Evolutionary conservation across 2,329 filamentous ascomycete genomes (phyloP).

Genomic region (Colletotrichum somersetense): DNA sequence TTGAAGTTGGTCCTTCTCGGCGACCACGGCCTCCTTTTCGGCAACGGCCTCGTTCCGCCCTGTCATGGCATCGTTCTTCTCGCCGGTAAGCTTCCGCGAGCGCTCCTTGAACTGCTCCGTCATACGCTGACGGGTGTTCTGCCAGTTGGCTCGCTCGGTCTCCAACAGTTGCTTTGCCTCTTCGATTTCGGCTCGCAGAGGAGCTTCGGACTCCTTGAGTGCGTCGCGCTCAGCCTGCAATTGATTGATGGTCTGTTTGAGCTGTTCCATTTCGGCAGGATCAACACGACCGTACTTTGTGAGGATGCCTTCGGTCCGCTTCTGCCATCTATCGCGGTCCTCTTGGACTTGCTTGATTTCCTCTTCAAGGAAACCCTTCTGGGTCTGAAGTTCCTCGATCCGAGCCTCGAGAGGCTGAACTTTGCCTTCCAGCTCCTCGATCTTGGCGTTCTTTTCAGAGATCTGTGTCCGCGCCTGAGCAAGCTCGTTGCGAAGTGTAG

Average conservation of each 20-base stretch:
- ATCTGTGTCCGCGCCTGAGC: conserved; percentile 83
- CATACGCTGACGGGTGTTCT: conserved; percentile 64
- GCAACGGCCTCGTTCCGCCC: conserved; percentile 66
- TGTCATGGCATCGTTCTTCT: conserved; percentile 65
- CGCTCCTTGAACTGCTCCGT: conserved; percentile 74
- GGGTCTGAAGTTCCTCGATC: conserved; percentile 85
- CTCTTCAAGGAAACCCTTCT: conserved; percentile 84
- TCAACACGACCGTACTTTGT: conserved; percentile 97
- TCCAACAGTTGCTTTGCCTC: conserved; percentile 66
- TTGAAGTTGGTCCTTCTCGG: conserved; percentile 69
- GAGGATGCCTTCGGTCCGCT: conserved; percentile 94
- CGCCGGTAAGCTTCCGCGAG: conserved; percentile 65
- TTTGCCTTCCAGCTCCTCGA: conserved; percentile 79
- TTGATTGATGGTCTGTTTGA: conserved; percentile 81
- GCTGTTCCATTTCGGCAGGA: conserved; percentile 88
- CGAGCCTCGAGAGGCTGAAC: conserved; percentile 86
- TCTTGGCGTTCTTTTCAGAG: conserved; percentile 77
- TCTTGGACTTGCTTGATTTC: conserved; percentile 91
- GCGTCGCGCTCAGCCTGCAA: conserved; percentile 75
- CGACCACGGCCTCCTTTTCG: conserved; percentile 60
- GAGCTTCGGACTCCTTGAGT: conserved; percentile 62
- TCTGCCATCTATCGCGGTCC: conserved; percentile 94
- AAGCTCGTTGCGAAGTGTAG: conserved; percentile 88
- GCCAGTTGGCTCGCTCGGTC: conserved; percentile 67
- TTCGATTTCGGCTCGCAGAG: conserved; percentile 66